Evolutionary conservation across 1,139 yeast species (phyloP).

Genomic region (Meyerozyma guilliermondii): DNA sequence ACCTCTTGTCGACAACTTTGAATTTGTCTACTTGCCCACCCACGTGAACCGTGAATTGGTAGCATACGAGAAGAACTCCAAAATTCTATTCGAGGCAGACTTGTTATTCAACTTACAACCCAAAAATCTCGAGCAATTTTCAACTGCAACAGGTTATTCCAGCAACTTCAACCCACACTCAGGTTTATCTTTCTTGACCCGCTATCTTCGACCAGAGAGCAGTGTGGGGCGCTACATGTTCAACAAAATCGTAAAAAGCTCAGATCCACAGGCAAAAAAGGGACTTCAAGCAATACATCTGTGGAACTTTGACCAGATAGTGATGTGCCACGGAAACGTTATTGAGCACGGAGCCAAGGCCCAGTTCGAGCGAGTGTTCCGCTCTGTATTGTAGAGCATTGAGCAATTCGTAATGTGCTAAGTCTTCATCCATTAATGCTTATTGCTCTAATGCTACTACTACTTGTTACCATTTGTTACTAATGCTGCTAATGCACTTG

Average conservation of each 20-base stretch:
- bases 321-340: slow-evolving; percentile 22
- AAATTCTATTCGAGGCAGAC: slow-evolving; percentile 20
- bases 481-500: neutral
- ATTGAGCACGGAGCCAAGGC: slow-evolving; percentile 16
- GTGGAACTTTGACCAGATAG: slow-evolving; percentile 20
- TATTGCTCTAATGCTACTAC: too few species aligned
- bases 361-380: slow-evolving; percentile 15
- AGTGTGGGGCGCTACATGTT: slow-evolving; percentile 12
- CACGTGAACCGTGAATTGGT: slow-evolving; percentile 20
- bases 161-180: slow-evolving; percentile 16
- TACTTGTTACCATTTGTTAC: neutral
- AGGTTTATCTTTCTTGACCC: slow-evolving; percentile 18
- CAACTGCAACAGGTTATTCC: slow-evolving; percentile 15
- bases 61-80: slow-evolving; percentile 16
- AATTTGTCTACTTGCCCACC: slow-evolving; percentile 20
- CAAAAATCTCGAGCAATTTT: slow-evolving; percentile 17
- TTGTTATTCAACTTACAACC: slow-evolving; percentile 16
- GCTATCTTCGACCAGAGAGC: slow-evolving; percentile 19
- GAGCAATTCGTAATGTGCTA: too few species aligned
- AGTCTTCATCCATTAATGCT: too few species aligned
- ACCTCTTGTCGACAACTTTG: slow-evolving; percentile 16
- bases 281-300: slow-evolving; percentile 16
- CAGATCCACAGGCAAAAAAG: slow-evolving; percentile 5
- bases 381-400: slow-evolving; percentile 1
- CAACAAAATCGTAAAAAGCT: slow-evolving; percentile 1